These are phyloP conservation scores for Kalmusia sp. DNA, from an alignment of 2,329 filamentous ascomycete species.

Conservation along the genomic window DNA sequence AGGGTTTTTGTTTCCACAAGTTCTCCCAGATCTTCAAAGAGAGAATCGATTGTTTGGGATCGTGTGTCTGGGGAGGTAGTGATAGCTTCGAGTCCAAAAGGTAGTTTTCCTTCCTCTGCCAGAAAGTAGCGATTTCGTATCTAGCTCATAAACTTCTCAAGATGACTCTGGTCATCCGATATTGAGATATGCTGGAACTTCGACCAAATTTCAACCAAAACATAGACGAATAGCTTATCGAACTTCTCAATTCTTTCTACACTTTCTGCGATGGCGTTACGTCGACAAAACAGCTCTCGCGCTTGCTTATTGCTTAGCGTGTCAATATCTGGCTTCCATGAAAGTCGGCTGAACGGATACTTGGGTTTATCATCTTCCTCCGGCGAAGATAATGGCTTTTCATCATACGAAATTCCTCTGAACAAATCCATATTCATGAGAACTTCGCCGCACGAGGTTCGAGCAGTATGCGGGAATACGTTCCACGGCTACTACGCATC, in stretches of 20 bases:
- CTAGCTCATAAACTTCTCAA: too few species aligned
- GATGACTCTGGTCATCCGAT: too few species aligned
- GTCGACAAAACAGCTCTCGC: slow-evolving; percentile 6
- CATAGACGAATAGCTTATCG: slow-evolving; percentile 1
- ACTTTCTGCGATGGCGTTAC: not conserved
- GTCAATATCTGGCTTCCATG: slow-evolving; percentile 28
- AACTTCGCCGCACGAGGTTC: too few species aligned
- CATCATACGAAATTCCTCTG: slow-evolving; percentile 11
- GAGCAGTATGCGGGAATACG: slow-evolving; percentile 7
- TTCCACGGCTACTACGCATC: slow-evolving; percentile 10
- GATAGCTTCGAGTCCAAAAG: too few species aligned
- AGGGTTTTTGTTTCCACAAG: slow-evolving; percentile 18
- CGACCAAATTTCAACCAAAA: slow-evolving; percentile 5
- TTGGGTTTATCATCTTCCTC: not conserved
- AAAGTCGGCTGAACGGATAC: slow-evolving; percentile 22
- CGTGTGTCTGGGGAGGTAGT: slow-evolving; percentile 1
- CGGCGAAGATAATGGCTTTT: too few species aligned
- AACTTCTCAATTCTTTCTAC: slow-evolving; percentile 3
- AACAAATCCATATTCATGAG: too few species aligned
- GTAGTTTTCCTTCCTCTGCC: too few species aligned
- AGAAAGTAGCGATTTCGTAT: too few species aligned
- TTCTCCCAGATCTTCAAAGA: too few species aligned
- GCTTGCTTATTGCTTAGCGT: slow-evolving; percentile 8
- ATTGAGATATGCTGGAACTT: too few species aligned
- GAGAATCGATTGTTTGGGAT: too few species aligned